Base-by-base conservation (phyloP, 1,139 yeast species). In the Hemisphaericaspora subhashii region DNA sequence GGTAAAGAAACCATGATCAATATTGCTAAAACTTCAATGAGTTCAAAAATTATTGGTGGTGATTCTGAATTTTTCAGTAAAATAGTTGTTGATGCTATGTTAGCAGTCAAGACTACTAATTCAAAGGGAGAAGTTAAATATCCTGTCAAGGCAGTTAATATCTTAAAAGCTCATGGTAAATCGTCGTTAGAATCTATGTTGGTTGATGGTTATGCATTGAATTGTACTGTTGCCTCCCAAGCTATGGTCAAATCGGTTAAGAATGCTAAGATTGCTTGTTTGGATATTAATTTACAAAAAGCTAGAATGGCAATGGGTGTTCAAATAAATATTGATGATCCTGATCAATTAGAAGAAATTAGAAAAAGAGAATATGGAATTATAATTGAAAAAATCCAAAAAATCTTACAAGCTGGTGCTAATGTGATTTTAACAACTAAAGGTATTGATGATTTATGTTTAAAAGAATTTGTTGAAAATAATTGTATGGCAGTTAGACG, bases 261-360 rank as follows among this genome's bases (percentile, higher is more conserved):
- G 37, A 74, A 76, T 50, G 95, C 95, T 37, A 86, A 84, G 58
- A 88, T 94, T 57, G 99, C 98, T 4, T 84, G 92, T 52, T 74
- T 94, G 57, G 99, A 94, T 64, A 80, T 94, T 66, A 92, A 94
- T 64, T 72, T 94, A 58, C 98, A 94, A 64, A 92, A 90, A 64
- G 92, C 97, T 7, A 81, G 90, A 62, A 89, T 94, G 98, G 96
- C 98, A 28, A 82, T 94, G 83, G 99, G 99, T 38, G 98, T 94
- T 40, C 95, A 90, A 64, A 87, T 94, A 61, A 90, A 92, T 58
- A 88, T 94, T 56, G 96, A 88, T 54, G 98, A 94, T 61, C 98
- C 99, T 31, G 96, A 92, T 52, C 96, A 89, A 66, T 77, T 94
- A 54, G 99, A 94, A 68, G 92, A 89, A 58, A 90, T 94, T 53